Conservation (phyloP, 2,329 filamentous ascomycete species). For the Nannizziopsis barbatae region DNA sequence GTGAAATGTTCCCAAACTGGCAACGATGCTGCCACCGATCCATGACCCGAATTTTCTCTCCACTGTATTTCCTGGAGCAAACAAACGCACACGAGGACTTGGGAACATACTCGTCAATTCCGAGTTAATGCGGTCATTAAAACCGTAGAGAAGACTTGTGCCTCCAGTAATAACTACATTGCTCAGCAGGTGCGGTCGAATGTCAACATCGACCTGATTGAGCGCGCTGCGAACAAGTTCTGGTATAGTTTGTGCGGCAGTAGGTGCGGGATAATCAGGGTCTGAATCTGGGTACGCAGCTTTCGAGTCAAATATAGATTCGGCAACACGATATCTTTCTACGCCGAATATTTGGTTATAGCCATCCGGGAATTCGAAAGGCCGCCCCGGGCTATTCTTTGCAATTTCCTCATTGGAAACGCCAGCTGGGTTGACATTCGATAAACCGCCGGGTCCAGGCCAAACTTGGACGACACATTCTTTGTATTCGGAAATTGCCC, state of each 20-base stretch:
- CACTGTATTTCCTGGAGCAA: conserved; percentile 71
- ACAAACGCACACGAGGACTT: conserved; percentile 73
- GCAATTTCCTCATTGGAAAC: conserved; percentile 62
- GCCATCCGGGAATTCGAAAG: conserved; percentile 95
- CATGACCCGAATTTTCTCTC: conserved; percentile 88
- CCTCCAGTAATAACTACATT: conserved; percentile 92
- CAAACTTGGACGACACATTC: conserved; percentile 93
- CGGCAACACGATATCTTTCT: conserved; percentile 74
- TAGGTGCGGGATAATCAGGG: conserved; percentile 40
- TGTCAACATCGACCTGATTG: conserved; percentile 73
- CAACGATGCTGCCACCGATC: conserved; percentile 93
- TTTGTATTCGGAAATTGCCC: conserved; percentile 90
- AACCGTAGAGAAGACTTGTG: conserved; percentile 74
- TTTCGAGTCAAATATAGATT: conserved; percentile 82
- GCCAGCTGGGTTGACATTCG: conserved; percentile 41
- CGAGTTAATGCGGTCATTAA: conserved; percentile 78
- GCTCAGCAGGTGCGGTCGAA: conserved; percentile 67
- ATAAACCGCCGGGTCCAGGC: conserved; percentile 63
- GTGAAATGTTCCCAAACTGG: conserved; percentile 92
- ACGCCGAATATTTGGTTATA: conserved; percentile 90
- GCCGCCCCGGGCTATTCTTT: conserved; percentile 61
- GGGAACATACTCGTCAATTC: conserved; percentile 77
- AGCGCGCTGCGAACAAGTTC: conserved; percentile 69
- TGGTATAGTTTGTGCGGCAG: conserved; percentile 68
- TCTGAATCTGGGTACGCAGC: conserved; percentile 50